phyloP scores from a whole-genome alignment of 1,284 basidiomycete genomes.

The Fomitopsis pinicola region DNA sequence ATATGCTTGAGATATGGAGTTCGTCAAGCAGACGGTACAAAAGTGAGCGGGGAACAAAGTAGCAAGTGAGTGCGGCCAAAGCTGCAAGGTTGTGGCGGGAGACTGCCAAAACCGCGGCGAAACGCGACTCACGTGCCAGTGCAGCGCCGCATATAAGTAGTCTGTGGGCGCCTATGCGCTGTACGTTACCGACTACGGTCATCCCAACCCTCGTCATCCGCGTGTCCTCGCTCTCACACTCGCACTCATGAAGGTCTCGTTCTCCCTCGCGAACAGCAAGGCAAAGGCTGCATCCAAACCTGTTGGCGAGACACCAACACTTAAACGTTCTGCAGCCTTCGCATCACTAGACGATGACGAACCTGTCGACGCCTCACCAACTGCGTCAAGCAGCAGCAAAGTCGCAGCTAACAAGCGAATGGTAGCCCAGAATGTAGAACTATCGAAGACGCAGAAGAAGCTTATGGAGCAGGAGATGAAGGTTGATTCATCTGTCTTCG shows the following conservation, averaged over 20 bases:
- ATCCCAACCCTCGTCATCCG: neutral
- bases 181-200: neutral
- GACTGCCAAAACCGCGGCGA: neutral
- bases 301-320: constrained; percentile 47
- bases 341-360: constrained; percentile 61
- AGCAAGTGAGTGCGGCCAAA: too few relatives aligned
- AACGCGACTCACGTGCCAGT: neutral
- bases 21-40: neutral
- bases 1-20: neutral
- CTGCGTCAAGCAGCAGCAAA: constrained; percentile 35
- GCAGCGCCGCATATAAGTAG: too few relatives aligned
- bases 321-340: constrained; percentile 61
- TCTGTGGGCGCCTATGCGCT: neutral
- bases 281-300: constrained; percentile 34
- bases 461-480: constrained; percentile 73
- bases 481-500: constrained; percentile 83
- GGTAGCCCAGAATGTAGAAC: constrained; percentile 51
- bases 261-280: constrained; percentile 63
- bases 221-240: neutral
- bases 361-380: constrained; percentile 43
- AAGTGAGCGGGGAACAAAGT: neutral
- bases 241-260: constrained; percentile 70
- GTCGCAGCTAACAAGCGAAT: constrained; percentile 46
- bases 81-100: too few relatives aligned
- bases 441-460: constrained; percentile 59